These are phyloP conservation scores for Quaeritorhiza haematococci DNA, from an alignment of 371 early-diverging fungal genomes.

Conservation along the genomic window DNA sequence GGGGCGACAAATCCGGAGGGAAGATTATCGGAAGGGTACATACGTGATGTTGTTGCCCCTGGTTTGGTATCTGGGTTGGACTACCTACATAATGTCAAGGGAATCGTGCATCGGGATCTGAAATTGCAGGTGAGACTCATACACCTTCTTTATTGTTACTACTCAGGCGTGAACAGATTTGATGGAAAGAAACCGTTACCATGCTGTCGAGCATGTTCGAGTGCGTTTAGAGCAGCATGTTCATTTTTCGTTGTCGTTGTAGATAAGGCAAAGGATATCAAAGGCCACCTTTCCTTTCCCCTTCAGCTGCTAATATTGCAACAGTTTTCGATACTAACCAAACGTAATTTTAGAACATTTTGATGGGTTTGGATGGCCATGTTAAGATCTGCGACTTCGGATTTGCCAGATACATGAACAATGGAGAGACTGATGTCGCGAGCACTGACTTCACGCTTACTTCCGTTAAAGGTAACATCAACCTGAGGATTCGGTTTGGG, in stretches of 20 bases:
- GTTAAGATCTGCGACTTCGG: conserved; percentile 28
- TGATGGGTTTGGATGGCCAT: conserved; percentile 10
- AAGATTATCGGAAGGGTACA: conserved; percentile 6
- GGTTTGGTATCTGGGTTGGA: conserved; percentile 68
- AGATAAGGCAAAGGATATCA: too few species aligned
- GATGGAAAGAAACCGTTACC: too few species aligned
- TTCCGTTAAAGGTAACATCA: conserved; percentile 14
- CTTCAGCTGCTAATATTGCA: background rate
- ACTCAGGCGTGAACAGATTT: too few species aligned
- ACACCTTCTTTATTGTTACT: too few species aligned
- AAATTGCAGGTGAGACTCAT: conserved; percentile 59
- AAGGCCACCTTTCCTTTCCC: too few species aligned
- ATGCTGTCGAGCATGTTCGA: too few species aligned
- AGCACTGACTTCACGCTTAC: conserved; percentile 8
- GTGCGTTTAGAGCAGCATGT: too few species aligned
- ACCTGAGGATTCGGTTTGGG: background rate
- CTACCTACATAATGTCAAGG: conserved; percentile 80
- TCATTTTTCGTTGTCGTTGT: too few species aligned
- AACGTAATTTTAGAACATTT: conserved; percentile 18
- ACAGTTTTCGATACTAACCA: background rate
- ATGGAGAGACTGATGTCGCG: too few species aligned
- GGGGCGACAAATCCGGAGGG: background rate
- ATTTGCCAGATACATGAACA: conserved; percentile 8
- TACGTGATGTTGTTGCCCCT: conserved; percentile 6
- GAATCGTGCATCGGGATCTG: conserved; percentile 91